phyloP scores from a whole-genome alignment of 768 basidiomycete species.

The Amanita inopinata region DNA sequence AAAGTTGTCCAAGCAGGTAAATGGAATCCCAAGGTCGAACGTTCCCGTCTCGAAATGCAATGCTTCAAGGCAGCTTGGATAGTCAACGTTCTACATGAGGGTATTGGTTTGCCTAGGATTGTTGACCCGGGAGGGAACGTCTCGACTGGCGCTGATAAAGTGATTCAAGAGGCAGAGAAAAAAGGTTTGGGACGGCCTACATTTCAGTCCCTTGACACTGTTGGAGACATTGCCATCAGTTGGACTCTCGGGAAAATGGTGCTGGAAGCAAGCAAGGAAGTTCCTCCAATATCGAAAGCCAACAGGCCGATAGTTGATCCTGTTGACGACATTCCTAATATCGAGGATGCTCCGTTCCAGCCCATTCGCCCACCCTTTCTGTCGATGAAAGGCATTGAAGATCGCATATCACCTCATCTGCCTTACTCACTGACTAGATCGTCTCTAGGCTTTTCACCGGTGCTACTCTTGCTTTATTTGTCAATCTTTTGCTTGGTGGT shows the following conservation, averaged over 20 bases:
- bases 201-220: slow-evolving; percentile 92
- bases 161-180: slow-evolving; percentile 62
- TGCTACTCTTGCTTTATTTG: slow-evolving; percentile 49
- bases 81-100: slow-evolving; percentile 91
- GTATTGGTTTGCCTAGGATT: slow-evolving; percentile 88
- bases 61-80: slow-evolving; percentile 99
- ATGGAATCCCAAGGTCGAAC: slow-evolving; percentile 70
- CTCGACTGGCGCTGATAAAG: slow-evolving; percentile 59
- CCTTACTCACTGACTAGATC: slow-evolving; percentile 51
- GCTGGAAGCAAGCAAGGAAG: slow-evolving; percentile 87
- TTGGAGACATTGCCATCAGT: slow-evolving; percentile 87
- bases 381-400: slow-evolving; percentile 50
- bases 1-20: slow-evolving; percentile 52
- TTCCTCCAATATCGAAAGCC: slow-evolving; percentile 36
- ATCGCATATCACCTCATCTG: slow-evolving; percentile 55
- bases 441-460: slow-evolving; percentile 65
- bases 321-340: slow-evolving; percentile 51
- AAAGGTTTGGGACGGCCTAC: slow-evolving; percentile 76
- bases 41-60: slow-evolving; percentile 87
- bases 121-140: slow-evolving; percentile 77
- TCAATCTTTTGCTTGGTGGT: slow-evolving; percentile 32
- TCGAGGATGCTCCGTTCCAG: slow-evolving; percentile 41
- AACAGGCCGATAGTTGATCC: slow-evolving; percentile 63
- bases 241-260: slow-evolving; percentile 99
- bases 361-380: slow-evolving; percentile 58